These are phyloP conservation scores for Aspergillus awamori DNA, from an alignment of 2,329 filamentous ascomycete species.

Conservation along the genomic window DNA sequence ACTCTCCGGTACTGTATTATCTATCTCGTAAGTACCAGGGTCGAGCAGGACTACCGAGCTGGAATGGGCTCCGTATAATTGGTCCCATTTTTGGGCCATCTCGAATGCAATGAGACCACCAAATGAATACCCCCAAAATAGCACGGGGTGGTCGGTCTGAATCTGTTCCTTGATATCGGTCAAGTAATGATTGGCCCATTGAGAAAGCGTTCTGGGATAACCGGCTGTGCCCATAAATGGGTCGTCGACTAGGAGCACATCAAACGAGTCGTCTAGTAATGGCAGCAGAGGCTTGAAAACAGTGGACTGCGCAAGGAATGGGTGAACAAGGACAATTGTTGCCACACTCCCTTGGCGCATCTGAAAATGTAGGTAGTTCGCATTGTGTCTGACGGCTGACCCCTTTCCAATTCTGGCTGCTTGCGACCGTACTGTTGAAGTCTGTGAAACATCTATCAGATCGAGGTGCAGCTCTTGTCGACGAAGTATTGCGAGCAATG, in stretches of 20 bases:
- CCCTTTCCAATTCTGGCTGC: neutral
- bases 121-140: conserved; percentile 12
- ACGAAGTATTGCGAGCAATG: conserved; percentile 4
- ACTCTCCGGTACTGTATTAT: neutral
- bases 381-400: neutral
- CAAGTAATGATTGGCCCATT: conserved; percentile 5
- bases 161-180: neutral
- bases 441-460: conserved; percentile 6
- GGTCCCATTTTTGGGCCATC: conserved; percentile 10
- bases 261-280: conserved; percentile 3
- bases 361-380: neutral
- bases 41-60: conserved; percentile 4
- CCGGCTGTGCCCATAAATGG: conserved; percentile 7
- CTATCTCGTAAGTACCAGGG: conserved; percentile 2
- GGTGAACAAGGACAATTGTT: conserved; percentile 13
- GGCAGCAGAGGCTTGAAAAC: conserved; percentile 10
- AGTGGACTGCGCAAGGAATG: conserved; percentile 7
- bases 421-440: conserved; percentile 8
- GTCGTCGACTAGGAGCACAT: conserved; percentile 12
- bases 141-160: neutral
- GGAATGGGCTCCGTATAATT: neutral
- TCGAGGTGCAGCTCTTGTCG: neutral
- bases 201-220: neutral
- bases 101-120: conserved; percentile 13
- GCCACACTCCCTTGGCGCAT: neutral